These are phyloP conservation scores for Talaromyces islandicus DNA, from an alignment of 2,329 filamentous ascomycete genomes.

Conservation along the genomic window DNA sequence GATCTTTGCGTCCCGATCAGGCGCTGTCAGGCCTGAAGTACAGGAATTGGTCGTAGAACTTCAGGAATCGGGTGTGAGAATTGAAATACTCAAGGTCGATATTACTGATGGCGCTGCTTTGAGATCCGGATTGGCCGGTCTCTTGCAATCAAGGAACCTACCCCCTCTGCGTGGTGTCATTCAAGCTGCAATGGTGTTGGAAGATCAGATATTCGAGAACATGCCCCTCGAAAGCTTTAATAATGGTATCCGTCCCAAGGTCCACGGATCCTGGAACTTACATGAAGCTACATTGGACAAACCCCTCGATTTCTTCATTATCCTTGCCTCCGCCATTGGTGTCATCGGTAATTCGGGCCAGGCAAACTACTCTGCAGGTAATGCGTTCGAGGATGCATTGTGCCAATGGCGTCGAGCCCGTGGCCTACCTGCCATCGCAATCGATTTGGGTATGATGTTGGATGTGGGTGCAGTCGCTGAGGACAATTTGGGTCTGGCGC, in stretches of 20 bases:
- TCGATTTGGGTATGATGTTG: conserved; percentile 26
- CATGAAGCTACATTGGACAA: conserved; percentile 18
- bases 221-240: no score
- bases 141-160: background rate
- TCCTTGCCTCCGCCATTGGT: conserved; percentile 34
- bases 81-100: no score
- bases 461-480: conserved; percentile 27
- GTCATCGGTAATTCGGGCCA: conserved; percentile 37
- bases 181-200: conserved; percentile 18
- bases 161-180: conserved; percentile 14
- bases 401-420: conserved; percentile 15
- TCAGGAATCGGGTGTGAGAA: no score
- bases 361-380: conserved; percentile 35
- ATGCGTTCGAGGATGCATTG: conserved; percentile 9
- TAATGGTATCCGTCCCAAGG: no score
- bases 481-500: conserved; percentile 6
- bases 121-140: background rate
- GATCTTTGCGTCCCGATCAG: no score
- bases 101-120: no score
- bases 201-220: background rate
- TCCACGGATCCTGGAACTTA: no score
- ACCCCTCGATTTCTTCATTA: conserved; percentile 36
- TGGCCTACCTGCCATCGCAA: conserved; percentile 16
- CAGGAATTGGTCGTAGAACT: no score
- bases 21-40: no score